Percentiles rank a stretch among this genome's conserved stretches.
These are phyloP conservation scores for Citeromyces nyonsensis DNA, from an alignment of 805 yeast genomes.

Conservation along the genomic window DNA sequence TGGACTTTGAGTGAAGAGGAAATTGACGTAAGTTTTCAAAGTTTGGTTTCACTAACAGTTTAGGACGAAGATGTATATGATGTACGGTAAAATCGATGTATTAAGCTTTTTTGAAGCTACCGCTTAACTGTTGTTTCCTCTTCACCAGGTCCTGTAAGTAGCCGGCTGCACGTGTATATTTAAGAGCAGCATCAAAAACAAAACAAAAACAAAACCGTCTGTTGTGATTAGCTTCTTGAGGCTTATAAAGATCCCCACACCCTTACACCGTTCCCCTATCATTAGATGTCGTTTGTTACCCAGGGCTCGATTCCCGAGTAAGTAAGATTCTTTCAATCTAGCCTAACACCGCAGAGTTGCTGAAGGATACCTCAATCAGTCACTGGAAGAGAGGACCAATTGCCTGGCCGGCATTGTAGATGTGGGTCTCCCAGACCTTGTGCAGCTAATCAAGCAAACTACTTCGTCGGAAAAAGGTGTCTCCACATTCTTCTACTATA, in stretches of 20 bases:
- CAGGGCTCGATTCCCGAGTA: slow-evolving; percentile 55
- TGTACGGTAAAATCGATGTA: too few relatives aligned
- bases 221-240: too few relatives aligned
- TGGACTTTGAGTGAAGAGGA: slow-evolving; percentile 48
- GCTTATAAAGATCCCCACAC: too few relatives aligned
- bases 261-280: not conserved
- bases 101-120: not conserved
- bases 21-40: slow-evolving; percentile 3
- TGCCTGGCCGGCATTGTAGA: slow-evolving; percentile 45
- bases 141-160: not conserved
- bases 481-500: slow-evolving; percentile 61
- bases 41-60: not conserved
- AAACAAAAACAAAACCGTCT: too few relatives aligned
- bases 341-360: slow-evolving; percentile 21
- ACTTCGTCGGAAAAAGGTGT: slow-evolving; percentile 28
- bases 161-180: not conserved
- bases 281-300: slow-evolving; percentile 21
- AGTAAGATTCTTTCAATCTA: slow-evolving; percentile 9
- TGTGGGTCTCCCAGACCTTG: slow-evolving; percentile 60
- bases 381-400: slow-evolving; percentile 48
- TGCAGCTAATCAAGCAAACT: slow-evolving; percentile 26
- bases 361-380: slow-evolving; percentile 31
- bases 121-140: not conserved
- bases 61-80: too few relatives aligned
- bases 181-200: too few relatives aligned